Evolutionary conservation across 2,329 filamentous ascomycete species (phyloP), one percentile per base, ranked within the genome.

Genomic region (Trichoderma breve): DNA sequence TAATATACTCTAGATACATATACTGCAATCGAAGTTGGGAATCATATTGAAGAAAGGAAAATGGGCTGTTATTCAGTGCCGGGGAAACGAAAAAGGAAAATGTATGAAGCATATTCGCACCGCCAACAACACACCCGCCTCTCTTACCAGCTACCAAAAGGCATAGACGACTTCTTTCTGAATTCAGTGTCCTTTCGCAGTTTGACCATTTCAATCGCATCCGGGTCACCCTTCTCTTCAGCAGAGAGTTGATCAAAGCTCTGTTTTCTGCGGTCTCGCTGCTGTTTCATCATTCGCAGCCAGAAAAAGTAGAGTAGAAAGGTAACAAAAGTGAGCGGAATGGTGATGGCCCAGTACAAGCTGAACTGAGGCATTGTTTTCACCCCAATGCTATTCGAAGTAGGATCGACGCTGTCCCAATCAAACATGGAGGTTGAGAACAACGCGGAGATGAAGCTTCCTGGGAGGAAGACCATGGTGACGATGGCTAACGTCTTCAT

Each of bases 401-500:
- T 58, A 0, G 65, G 32, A 4, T 78, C 69, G 21, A 78, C 73
- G 60, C 72, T 60, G 55, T 76, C 75, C 81, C 80, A 83, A 28
- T 80, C 75, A 68, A 83, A 82, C 66, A 78, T 75, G 6, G 76
- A 51, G 8, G 80, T 81, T 4, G 81, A 82, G 73, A 84, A 83
- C n/a, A 84, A 77, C 2, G 82, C 81, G 0, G 82, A 82, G 18
- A 84, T 77, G 67, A 84, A 84, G 70, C 80, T 84, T 0, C 82
- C 82, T 0, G 82, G 82, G 2, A 84, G 77, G 74, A 84, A 83
- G 43, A 84, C 78, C 82, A 84, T 83, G 72, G 82, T 82, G 24
- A 84, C 81, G 24, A 84, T 76, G 21, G 82, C 82, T 26, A 84
- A 73, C 8, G 81, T 83, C 77, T 83, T 84, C 82, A 84, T 84